A percentile compares a stretch with the other conserved stretches of the same genome.
Conservation (phyloP, 305 asterid genomes). For the Ajuga reptans region DNA sequence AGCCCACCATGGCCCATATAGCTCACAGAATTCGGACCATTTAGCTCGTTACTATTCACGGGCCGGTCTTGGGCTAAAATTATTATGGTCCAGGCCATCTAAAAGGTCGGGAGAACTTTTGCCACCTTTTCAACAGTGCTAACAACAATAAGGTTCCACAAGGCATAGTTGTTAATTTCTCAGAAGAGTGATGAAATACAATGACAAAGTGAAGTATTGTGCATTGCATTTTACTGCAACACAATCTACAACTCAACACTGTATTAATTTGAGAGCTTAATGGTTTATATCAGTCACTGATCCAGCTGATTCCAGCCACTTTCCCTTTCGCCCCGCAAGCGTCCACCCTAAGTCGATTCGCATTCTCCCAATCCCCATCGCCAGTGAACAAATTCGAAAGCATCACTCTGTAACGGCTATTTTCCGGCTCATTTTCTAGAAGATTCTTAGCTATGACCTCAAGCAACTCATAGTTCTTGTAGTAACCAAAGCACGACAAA, state of each 20-base stretch:
- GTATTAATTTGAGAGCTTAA: neutral
- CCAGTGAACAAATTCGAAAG: conserved; percentile 61
- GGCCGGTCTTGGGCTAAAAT: no score
- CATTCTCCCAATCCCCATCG: conserved; percentile 63
- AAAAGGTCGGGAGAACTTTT: no score
- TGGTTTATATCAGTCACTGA: neutral
- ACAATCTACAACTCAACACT: neutral
- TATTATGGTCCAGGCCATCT: no score
- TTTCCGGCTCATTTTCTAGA: conserved; percentile 25
- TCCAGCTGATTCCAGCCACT: conserved; percentile 57
- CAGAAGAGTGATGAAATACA: no score
- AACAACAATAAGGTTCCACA: no score
- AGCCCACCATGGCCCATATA: no score
- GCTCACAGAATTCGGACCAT: no score
- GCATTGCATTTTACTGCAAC: neutral
- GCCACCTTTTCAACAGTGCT: no score
- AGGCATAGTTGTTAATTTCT: neutral
- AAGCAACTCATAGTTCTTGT: conserved; percentile 39
- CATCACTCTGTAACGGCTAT: conserved; percentile 48
- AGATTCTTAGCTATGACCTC: conserved; percentile 37
- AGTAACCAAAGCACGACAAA: conserved; percentile 54
- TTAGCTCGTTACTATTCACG: no score
- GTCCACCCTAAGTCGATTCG: conserved; percentile 45
- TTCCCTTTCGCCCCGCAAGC: conserved; percentile 31
- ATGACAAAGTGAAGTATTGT: neutral